phyloP scores from a whole-genome alignment of 2,329 filamentous ascomycete genomes.

The Cytospora piceicola region DNA sequence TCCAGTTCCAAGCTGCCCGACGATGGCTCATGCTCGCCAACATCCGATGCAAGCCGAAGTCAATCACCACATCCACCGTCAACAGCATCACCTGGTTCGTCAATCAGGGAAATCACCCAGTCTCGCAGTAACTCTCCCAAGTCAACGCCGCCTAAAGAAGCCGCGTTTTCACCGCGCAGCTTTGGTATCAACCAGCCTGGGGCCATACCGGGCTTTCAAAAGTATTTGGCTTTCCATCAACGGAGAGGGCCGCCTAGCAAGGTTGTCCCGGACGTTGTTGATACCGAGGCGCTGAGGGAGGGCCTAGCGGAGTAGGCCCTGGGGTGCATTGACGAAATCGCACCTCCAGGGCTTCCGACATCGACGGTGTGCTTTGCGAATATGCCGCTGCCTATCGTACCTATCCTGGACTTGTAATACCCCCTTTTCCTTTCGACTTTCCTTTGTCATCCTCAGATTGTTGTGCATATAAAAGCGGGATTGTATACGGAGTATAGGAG shows the following conservation, averaged over 20 bases:
- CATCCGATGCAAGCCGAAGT: constrained; percentile 20
- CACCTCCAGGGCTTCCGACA: background rate
- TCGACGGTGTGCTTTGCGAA: background rate
- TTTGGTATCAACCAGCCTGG: constrained; percentile 78
- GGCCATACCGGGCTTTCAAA: constrained; percentile 71
- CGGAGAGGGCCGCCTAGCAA: constrained; percentile 58
- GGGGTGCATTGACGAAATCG: background rate
- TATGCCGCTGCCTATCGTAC: background rate
- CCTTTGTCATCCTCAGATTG: constrained; percentile 1
- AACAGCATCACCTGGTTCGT: constrained; percentile 24
- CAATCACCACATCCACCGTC: constrained; percentile 24
- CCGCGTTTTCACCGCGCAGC: constrained; percentile 25
- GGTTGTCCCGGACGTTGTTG: constrained; percentile 61
- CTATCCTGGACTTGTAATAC: background rate
- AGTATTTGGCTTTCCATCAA: constrained; percentile 55
- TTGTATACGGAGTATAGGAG: background rate
- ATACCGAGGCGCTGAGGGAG: constrained; percentile 64
- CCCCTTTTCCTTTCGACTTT: background rate
- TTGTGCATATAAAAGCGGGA: background rate
- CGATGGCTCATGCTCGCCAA: constrained; percentile 17
- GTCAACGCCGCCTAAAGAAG: constrained; percentile 18
- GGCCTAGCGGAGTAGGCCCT: constrained; percentile 52
- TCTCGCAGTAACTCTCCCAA: constrained; percentile 6
- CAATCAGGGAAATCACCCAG: constrained; percentile 18
- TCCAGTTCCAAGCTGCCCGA: constrained; percentile 10